phyloP scores from a whole-genome alignment of 2,329 filamentous ascomycete species.

The Fusarium sp. region DNA sequence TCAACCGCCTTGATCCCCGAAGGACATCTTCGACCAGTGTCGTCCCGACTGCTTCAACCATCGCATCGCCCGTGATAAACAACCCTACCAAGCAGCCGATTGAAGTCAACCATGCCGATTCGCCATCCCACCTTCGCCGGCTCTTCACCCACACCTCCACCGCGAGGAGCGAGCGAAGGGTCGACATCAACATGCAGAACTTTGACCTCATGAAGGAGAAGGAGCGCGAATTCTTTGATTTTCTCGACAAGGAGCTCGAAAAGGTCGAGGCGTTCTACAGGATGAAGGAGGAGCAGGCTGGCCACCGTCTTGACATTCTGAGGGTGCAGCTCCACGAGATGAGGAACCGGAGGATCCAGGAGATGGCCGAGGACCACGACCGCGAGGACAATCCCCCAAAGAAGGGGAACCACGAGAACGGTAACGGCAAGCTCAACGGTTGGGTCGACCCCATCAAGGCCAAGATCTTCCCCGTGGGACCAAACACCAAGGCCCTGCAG shows the following conservation, averaged over 20 bases:
- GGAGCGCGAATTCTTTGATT: constrained; percentile 87
- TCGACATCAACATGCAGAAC: constrained; percentile 56
- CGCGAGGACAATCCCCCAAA: constrained; percentile 42
- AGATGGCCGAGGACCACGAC: constrained; percentile 64
- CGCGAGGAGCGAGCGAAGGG: constrained; percentile 43
- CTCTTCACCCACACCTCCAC: constrained; percentile 48
- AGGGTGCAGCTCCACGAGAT: constrained; percentile 92
- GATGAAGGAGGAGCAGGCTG: constrained; percentile 87
- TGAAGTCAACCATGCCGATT: constrained; percentile 28
- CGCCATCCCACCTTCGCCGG: constrained; percentile 48
- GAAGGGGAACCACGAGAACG: constrained; percentile 31
- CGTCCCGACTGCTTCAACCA: constrained; percentile 33
- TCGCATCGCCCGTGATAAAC: constrained; percentile 12
- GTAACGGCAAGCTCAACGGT: constrained; percentile 43
- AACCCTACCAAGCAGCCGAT: constrained; percentile 31
- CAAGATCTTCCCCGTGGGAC: constrained; percentile 65
- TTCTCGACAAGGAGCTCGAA: constrained; percentile 84
- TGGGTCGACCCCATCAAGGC: constrained; percentile 66
- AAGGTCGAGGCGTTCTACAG: constrained; percentile 95
- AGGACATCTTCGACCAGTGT: constrained; percentile 50
- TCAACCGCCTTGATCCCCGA: constrained; percentile 43
- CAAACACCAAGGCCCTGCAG: constrained; percentile 69
- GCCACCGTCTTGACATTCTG: constrained; percentile 74
- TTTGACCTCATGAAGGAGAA: constrained; percentile 74
- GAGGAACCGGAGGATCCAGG: constrained; percentile 82